phyloP scores from a whole-genome alignment of 2,329 filamentous ascomycete genomes.

The Dothidotthia symphoricarpi region DNA sequence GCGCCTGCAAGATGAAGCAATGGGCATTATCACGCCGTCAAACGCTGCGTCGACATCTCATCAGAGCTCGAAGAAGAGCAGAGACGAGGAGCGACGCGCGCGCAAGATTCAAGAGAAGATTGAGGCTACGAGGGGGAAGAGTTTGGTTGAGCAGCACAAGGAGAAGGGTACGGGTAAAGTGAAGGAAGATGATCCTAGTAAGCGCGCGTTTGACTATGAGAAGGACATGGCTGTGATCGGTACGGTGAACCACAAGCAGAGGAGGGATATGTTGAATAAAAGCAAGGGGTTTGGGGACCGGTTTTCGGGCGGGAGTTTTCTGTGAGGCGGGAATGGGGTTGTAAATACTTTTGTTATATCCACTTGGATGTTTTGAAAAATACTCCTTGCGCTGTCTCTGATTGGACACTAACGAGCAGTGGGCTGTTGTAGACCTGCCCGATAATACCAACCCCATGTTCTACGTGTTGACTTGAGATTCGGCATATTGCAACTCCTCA shows the following conservation, averaged over 20 bases:
- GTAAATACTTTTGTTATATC: background rate
- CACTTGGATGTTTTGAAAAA: too few species aligned
- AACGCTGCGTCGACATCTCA: slow-evolving; percentile 18
- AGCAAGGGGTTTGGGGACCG: slow-evolving; percentile 78
- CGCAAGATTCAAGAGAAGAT: slow-evolving; percentile 58
- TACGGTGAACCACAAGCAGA: slow-evolving; percentile 69
- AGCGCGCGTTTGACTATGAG: slow-evolving; percentile 82
- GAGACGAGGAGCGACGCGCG: slow-evolving; percentile 48
- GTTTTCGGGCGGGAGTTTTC: slow-evolving; percentile 70
- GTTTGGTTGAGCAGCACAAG: slow-evolving; percentile 49
- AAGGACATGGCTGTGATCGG: slow-evolving; percentile 86
- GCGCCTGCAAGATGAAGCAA: slow-evolving; percentile 74
- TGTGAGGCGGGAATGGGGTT: slow-evolving; percentile 44
- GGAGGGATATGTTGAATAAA: slow-evolving; percentile 74
- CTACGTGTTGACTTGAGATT: too few species aligned
- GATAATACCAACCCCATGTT: too few species aligned
- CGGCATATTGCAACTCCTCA: too few species aligned
- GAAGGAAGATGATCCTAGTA: slow-evolving; percentile 83
- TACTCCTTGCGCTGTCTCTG: too few species aligned
- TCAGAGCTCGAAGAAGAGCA: slow-evolving; percentile 34
- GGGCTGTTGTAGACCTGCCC: too few species aligned
- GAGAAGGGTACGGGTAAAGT: slow-evolving; percentile 56
- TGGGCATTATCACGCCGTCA: slow-evolving; percentile 62
- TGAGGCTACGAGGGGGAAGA: slow-evolving; percentile 45
- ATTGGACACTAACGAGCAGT: too few species aligned